phyloP scores from a whole-genome alignment of 176 grass and related monocot genomes.

The Oryza glumipatula region DNA sequence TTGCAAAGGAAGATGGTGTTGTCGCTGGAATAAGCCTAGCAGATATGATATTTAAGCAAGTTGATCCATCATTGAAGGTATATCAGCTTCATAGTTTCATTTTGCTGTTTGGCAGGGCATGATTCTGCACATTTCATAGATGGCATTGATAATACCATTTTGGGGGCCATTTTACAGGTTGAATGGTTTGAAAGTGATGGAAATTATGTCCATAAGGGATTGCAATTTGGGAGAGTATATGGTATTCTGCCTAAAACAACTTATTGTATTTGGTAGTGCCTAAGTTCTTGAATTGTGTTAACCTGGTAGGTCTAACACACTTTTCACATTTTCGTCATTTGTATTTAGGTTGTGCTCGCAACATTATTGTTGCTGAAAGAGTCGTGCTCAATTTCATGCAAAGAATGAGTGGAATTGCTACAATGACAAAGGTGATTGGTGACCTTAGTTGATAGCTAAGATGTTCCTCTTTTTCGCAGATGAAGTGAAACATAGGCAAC shows the following conservation, averaged over 20 bases:
- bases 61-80: constrained; percentile 85
- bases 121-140: constrained; percentile 4
- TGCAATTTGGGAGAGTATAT: constrained; percentile 94
- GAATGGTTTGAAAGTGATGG: constrained; percentile 86
- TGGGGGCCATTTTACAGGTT: constrained; percentile 51
- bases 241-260: constrained; percentile 44
- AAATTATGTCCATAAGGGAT: constrained; percentile 65
- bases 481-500: constrained; percentile 12
- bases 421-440: constrained; percentile 79
- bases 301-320: background rate
- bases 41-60: constrained; percentile 91
- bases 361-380: constrained; percentile 90
- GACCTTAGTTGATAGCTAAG: background rate
- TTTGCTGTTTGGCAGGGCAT: background rate
- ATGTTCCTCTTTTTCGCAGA: background rate
- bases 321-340: constrained; percentile 9
- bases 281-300: background rate
- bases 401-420: constrained; percentile 98
- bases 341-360: constrained; percentile 71
- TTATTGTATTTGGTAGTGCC: background rate
- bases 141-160: background rate
- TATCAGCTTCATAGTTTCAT: background rate
- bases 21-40: constrained; percentile 88
- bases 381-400: constrained; percentile 99
- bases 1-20: constrained; percentile 87